Evolutionary conservation across 371 early-diverging fungal genomes (phyloP).

Genomic region (Sporodiniella umbellata): DNA sequence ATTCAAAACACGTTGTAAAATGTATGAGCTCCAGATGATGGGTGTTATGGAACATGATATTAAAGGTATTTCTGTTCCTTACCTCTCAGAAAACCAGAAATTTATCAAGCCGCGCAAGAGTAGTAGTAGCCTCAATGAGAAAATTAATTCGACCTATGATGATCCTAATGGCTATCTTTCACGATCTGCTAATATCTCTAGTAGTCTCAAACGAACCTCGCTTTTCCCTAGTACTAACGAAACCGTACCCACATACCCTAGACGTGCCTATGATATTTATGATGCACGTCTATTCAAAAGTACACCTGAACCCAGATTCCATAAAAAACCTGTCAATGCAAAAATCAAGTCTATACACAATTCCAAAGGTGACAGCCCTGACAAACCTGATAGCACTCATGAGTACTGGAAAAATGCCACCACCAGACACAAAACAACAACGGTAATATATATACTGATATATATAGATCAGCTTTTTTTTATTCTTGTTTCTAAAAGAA

Average conservation of each 20-base stretch:
- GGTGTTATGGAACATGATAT: conserved; percentile 72
- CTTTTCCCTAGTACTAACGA: conserved; percentile 8
- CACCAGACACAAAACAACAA: conserved; percentile 20
- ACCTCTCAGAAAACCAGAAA: conserved; percentile 27
- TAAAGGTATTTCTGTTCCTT: conserved; percentile 57
- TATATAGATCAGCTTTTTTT: not conserved
- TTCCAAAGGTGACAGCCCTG: conserved; percentile 30
- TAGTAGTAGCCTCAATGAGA: conserved; percentile 41
- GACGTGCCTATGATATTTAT: conserved; percentile 44
- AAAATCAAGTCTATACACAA: conserved; percentile 15
- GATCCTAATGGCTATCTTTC: conserved; percentile 32
- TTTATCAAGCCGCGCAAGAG: conserved; percentile 24
- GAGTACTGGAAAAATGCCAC: conserved; percentile 10
- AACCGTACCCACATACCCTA: conserved; percentile 8
- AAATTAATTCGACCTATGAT: conserved; percentile 14
- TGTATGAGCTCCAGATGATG: conserved; percentile 85
- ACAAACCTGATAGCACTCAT: conserved; percentile 15
- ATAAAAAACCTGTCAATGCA: conserved; percentile 15
- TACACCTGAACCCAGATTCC: conserved; percentile 35
- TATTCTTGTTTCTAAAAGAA: not conserved
- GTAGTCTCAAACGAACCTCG: conserved; percentile 9
- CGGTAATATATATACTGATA: conserved; percentile 27
- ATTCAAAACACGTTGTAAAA: conserved; percentile 71
- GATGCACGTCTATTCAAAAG: conserved; percentile 52
- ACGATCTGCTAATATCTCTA: conserved; percentile 35